Percentiles rank a stretch among this genome's conserved stretches.
phyloP scores from a whole-genome alignment of 2,329 filamentous ascomycete genomes.

The Fusarium subglutinans region DNA sequence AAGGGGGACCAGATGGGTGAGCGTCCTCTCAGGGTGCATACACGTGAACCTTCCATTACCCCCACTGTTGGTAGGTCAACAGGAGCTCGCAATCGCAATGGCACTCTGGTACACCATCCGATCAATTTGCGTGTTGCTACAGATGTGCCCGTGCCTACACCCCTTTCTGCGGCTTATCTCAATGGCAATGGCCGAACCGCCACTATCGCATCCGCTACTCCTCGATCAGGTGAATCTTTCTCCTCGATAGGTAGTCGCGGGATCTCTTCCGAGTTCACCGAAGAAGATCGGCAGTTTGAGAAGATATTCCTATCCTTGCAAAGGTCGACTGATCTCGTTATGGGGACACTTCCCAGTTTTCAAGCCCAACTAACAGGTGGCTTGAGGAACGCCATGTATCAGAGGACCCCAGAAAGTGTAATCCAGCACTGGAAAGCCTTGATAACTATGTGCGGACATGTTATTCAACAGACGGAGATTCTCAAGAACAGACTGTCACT shows the following conservation, averaged over 20 bases:
- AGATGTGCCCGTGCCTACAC: constrained; percentile 55
- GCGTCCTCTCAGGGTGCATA: constrained; percentile 61
- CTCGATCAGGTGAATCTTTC: constrained; percentile 85
- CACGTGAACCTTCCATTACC: constrained; percentile 62
- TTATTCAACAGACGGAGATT: constrained; percentile 77
- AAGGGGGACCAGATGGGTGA: constrained; percentile 42
- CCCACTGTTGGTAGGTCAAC: constrained; percentile 61
- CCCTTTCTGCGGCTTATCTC: constrained; percentile 54
- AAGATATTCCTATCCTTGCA: constrained; percentile 81
- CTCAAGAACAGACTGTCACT: constrained; percentile 77
- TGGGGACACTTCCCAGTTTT: constrained; percentile 75
- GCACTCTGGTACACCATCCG: constrained; percentile 57
- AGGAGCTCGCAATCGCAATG: constrained; percentile 47
- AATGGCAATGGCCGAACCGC: constrained; percentile 61
- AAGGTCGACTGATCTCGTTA: constrained; percentile 76
- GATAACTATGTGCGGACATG: constrained; percentile 74
- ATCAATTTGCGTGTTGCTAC: constrained; percentile 66
- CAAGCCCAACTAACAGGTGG: constrained; percentile 72
- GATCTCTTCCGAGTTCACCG: constrained; percentile 69
- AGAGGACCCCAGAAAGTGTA: constrained; percentile 66
- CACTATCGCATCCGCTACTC: constrained; percentile 70
- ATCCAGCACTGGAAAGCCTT: constrained; percentile 75
- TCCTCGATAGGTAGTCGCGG: constrained; percentile 60
- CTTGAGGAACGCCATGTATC: constrained; percentile 70
- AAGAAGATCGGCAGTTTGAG: constrained; percentile 85